phyloP scores from a whole-genome alignment of 495 filamentous ascomycete species.

The Cercophora samala region DNA sequence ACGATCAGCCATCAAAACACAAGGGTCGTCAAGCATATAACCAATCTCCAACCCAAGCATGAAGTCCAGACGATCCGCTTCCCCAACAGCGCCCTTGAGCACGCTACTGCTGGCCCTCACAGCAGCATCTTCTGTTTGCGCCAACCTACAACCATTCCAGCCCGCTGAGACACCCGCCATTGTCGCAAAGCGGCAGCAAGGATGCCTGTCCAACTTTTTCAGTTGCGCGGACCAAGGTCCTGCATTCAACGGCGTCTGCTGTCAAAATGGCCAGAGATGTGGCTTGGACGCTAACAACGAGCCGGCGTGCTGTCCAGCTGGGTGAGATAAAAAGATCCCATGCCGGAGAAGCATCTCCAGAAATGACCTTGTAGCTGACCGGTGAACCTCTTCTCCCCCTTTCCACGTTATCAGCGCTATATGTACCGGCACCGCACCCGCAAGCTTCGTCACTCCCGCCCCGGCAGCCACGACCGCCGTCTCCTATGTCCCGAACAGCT shows the following conservation, averaged over 20 bases:
- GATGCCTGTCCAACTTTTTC: conserved; percentile 40
- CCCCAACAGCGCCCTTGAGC: neutral
- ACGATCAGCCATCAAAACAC: neutral
- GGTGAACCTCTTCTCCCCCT: neutral
- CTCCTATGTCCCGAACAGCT: conserved; percentile 50
- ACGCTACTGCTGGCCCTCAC: conserved; percentile 15
- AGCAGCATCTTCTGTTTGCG: conserved; percentile 19
- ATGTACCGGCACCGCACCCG: conserved; percentile 46
- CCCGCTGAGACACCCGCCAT: conserved; percentile 31
- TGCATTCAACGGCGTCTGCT: conserved; percentile 42
- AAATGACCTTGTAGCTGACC: neutral
- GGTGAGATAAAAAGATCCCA: conserved; percentile 31
- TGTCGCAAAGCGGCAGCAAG: conserved; percentile 25
- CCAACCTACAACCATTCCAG: conserved; percentile 29
- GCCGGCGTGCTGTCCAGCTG: conserved; percentile 46
- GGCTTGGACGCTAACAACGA: conserved; percentile 40
- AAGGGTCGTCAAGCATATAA: neutral
- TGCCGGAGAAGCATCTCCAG: neutral
- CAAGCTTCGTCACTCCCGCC: conserved; percentile 44
- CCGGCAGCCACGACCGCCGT: conserved; percentile 37
- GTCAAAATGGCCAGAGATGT: conserved; percentile 44
- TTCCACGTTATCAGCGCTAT: conserved; percentile 37
- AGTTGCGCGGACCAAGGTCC: conserved; percentile 42
- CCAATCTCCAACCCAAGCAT: conserved; percentile 1
- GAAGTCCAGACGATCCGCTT: neutral